Evolutionary conservation across 108 stramenopile species (phyloP), one percentile per base, ranked within the genome.

Genomic region (Cyclostephanos tholiformis): DNA sequence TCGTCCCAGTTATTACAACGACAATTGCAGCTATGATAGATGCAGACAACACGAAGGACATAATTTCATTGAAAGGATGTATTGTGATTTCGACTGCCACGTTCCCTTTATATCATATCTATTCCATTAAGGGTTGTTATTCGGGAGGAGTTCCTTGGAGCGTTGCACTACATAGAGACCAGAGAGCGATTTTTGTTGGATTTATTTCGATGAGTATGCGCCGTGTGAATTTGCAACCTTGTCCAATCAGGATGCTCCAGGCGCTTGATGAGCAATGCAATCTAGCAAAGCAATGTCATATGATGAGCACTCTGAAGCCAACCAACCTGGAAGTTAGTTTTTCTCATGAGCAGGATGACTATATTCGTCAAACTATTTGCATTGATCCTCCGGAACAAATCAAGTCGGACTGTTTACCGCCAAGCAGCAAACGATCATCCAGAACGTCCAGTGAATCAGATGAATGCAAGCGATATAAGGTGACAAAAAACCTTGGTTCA

Each of bases 371-470:
- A 75, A 29, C 48, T 36, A 32, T 66, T 27, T 69, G 65, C 19
- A 64, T 78, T 20, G 77, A 78, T 61, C 77, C 77, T n/a, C 77
- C 77, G 23, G 69, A 71, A 60, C 56, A 58, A 66, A 56, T 48
- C 35, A 48, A 49, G 43, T n/a, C 10, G 48, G 11, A 26, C 12
- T 27, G 6, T 17, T 39, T 66, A 56, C 19, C 32, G 1, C 51
- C 17, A 25, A 29, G 16, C 43, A 23, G 19, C 29, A 22, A 46
- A 52, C 7, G 46, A 5, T 35, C 26, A 36, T 17, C 43, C 20
- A 10, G 36, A 9, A 20, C 63, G 39, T 4, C 19, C 9, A 44
- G 56, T 50, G n/a, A 27, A 32, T 2, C 50, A 23, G 20, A 4
- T 35, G 19, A 35, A 11, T 29, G 11, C 26, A 63, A 63, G 49